Percentiles rank a stretch among this genome's conserved stretches.
Evolutionary conservation across 2,329 filamentous ascomycete species (phyloP).

Genomic region (Beauveria sp.): DNA sequence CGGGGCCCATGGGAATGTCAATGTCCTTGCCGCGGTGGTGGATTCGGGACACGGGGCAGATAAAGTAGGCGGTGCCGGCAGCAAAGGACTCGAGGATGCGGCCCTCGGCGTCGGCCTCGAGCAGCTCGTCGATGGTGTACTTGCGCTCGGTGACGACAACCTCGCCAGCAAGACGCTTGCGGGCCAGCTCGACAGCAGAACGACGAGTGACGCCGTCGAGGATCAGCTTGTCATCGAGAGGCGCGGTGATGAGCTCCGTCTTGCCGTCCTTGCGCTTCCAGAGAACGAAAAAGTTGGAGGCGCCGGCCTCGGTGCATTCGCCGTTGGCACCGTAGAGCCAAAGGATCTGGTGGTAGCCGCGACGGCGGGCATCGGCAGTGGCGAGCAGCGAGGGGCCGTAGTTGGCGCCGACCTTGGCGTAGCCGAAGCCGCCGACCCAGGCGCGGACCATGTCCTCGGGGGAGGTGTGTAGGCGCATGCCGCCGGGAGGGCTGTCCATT

Average conservation of each 20-base stretch:
- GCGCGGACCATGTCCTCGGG: constrained; percentile 78
- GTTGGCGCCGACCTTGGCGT: constrained; percentile 88
- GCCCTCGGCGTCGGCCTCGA: constrained; percentile 65
- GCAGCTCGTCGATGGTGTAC: constrained; percentile 73
- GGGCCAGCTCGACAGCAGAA: constrained; percentile 66
- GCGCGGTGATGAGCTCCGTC: constrained; percentile 70
- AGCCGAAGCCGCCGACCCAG: constrained; percentile 90
- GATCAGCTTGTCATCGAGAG: constrained; percentile 74
- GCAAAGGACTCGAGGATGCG: constrained; percentile 79
- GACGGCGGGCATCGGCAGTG: constrained; percentile 62
- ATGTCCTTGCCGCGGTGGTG: constrained; percentile 60
- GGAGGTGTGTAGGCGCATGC: constrained; percentile 70
- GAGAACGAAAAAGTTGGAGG: constrained; percentile 85
- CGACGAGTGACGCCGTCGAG: constrained; percentile 82
- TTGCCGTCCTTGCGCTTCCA: constrained; percentile 51
- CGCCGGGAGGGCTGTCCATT: constrained; percentile 43
- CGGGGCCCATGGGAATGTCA: constrained; percentile 50
- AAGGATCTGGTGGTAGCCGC: constrained; percentile 83
- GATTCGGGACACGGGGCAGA: constrained; percentile 60
- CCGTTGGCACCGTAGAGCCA: constrained; percentile 79
- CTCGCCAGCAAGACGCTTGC: constrained; percentile 50
- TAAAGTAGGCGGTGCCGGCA: constrained; percentile 75
- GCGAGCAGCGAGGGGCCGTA: constrained; percentile 80
- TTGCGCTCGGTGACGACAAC: constrained; percentile 71
- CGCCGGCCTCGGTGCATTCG: constrained; percentile 83